These are phyloP conservation scores for Phytomonas sp. DNA, from an alignment of 208 protist species.

Conservation along the genomic window DNA sequence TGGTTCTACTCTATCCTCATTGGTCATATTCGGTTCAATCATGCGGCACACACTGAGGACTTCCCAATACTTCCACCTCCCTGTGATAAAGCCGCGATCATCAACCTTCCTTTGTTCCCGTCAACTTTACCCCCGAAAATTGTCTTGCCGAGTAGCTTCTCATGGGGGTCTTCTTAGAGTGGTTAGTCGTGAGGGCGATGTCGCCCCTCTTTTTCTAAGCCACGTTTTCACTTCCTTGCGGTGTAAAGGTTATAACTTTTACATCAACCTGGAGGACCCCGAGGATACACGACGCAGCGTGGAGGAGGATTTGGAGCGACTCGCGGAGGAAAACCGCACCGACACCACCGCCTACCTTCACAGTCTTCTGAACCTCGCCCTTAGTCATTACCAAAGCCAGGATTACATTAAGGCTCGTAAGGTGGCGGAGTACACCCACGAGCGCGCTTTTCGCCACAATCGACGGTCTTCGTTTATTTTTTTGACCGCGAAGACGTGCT, in stretches of 20 bases:
- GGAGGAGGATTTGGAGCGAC: constrained; percentile 39
- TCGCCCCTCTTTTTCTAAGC: no score
- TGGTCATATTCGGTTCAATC: no score
- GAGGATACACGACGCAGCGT: constrained; percentile 59
- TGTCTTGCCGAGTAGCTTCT: no score
- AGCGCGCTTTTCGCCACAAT: constrained; percentile 34
- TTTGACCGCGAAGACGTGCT: constrained; percentile 64
- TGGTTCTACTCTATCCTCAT: no score
- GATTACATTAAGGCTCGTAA: constrained; percentile 56
- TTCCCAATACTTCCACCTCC: no score
- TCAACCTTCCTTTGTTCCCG: no score
- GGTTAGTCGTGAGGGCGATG: no score
- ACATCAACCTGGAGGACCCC: constrained; percentile 68
- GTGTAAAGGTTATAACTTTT: constrained; percentile 55
- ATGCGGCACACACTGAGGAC: no score
- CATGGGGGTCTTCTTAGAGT: no score
- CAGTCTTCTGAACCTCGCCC: constrained; percentile 55
- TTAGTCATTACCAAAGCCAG: constrained; percentile 51
- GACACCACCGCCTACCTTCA: constrained; percentile 60
- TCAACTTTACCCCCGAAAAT: no score
- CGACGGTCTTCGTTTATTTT: constrained; percentile 46
- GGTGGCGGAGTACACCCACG: constrained; percentile 46
- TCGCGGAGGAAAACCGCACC: constrained; percentile 35
- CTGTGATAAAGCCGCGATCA: no score
- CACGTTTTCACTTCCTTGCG: constrained; percentile 12